Base-by-base conservation (phyloP, 768 basidiomycete genomes). In the Mycena galericulata region DNA sequence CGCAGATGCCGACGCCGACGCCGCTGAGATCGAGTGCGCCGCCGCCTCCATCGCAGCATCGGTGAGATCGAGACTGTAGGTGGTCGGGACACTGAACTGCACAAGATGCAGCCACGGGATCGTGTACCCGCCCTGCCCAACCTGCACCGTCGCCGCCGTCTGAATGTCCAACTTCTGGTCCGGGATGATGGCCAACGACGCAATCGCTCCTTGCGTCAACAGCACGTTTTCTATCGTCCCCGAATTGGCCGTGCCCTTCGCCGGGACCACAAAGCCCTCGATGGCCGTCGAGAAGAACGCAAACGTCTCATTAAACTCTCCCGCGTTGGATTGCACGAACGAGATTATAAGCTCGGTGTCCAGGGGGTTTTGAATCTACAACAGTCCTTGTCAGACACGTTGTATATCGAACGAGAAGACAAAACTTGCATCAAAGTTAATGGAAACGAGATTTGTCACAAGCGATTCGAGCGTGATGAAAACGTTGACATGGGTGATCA, bases 41-140 rank as follows among this genome's bases (percentile, higher is more conserved):
- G 60, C 38, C 34, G 71, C 41, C 60, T 76, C 74, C 68, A 76
- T 60, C 9, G 67, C 66, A 15, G 62, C 59, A 4, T 63, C 32
- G 17, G 45, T 65, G 18, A 83, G 73, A 7, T 67, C 72, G n/a
- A 85, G 70, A 27, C 72, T 58, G 68, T 91, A 92, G 11, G 74
- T 67, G 32, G 89, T 88, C 17, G 88, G 84, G 9, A 91, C 89
- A 49, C 75, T 71, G 43, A 76, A 78, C 75, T 91, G 89, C 36
- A 80, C 76, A 55, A 92, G 80, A 57, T 90, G 84, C 67, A 92
- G 76, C 90, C 89, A 92, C 14, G 91, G 91, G 46, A 92, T 75
- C 65, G 81, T 79, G 72, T 92, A 92, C 20, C 90, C 89, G 22
- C 84, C 84, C 17, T 79, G 71, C 4, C 86, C 89, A 14, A 88